phyloP scores from a whole-genome alignment of 768 basidiomycete genomes.

The Crassisporium funariophilum region DNA sequence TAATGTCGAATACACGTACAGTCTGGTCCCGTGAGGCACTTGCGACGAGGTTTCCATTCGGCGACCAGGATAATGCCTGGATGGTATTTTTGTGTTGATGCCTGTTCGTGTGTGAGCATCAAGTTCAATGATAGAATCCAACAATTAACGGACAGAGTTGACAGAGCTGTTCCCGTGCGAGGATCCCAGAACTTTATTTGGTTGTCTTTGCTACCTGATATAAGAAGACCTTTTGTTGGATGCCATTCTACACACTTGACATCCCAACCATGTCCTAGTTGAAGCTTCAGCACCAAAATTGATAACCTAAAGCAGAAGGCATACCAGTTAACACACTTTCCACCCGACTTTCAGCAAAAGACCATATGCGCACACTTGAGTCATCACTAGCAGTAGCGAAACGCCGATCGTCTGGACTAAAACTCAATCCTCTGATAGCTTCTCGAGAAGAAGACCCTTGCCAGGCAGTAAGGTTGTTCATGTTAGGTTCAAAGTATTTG shows the following conservation, averaged over 20 bases:
- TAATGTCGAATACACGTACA: constrained; percentile 95
- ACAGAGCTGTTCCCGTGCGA: constrained; percentile 84
- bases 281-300: neutral
- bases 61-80: constrained; percentile 91
- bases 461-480: constrained; percentile 97
- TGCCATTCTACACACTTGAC: constrained; percentile 99
- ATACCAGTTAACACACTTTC: constrained; percentile 85
- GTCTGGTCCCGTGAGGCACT: constrained; percentile 95
- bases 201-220: constrained; percentile 96
- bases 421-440: constrained; percentile 88
- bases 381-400: constrained; percentile 98
- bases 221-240: constrained; percentile 92
- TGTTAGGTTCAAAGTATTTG: constrained; percentile 99
- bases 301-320: constrained; percentile 10
- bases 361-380: constrained; percentile 93
- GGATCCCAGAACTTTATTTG: constrained; percentile 99
- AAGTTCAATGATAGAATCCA: neutral
- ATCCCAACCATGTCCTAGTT: constrained; percentile 99
- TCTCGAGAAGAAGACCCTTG: constrained; percentile 85
- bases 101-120: constrained; percentile 39
- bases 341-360: constrained; percentile 87
- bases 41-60: constrained; percentile 91
- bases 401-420: constrained; percentile 87
- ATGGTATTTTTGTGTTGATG: constrained; percentile 98
- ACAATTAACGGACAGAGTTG: constrained; percentile 70